Percentiles rank a stretch among this genome's conserved stretches.
Conservation (phyloP, 768 basidiomycete genomes). For the Tephrocybe sp. region DNA sequence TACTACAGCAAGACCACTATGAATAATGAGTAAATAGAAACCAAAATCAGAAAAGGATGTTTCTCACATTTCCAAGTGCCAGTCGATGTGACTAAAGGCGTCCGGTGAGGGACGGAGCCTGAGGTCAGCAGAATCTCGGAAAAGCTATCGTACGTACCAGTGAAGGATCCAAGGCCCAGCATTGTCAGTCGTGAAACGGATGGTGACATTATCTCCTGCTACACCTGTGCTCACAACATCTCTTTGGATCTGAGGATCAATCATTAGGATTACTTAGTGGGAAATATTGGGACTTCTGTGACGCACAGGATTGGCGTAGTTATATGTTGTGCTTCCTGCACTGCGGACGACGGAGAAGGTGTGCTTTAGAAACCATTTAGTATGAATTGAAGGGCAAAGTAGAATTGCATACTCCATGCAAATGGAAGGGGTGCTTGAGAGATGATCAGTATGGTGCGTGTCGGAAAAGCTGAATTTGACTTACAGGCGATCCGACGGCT, state of each 20-base stretch:
- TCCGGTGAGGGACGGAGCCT: background rate
- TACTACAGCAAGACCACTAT: constrained; percentile 34
- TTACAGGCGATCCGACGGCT: constrained; percentile 27
- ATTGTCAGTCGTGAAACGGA: constrained; percentile 71
- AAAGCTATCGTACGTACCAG: constrained; percentile 29
- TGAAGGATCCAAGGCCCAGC: constrained; percentile 62
- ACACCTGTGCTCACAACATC: constrained; percentile 52
- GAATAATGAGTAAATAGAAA: background rate
- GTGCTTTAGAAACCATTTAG: background rate
- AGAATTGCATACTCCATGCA: background rate
- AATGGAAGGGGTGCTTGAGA: constrained; percentile 7
- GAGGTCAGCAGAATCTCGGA: background rate
- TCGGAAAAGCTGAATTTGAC: constrained; percentile 10
- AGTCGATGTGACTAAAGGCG: constrained; percentile 37
- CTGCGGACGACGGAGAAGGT: constrained; percentile 37
- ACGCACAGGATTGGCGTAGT: constrained; percentile 47
- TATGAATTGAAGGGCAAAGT: background rate
- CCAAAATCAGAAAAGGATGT: background rate
- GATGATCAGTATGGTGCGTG: background rate
- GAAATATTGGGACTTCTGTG: background rate
- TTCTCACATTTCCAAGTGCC: constrained; percentile 39
- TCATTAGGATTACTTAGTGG: background rate
- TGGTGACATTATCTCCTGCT: constrained; percentile 42
- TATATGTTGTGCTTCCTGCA: constrained; percentile 30
- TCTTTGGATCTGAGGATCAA: constrained; percentile 28